Base-by-base conservation (phyloP, 148 eudicot genomes). In the Cornus suecica region DNA sequence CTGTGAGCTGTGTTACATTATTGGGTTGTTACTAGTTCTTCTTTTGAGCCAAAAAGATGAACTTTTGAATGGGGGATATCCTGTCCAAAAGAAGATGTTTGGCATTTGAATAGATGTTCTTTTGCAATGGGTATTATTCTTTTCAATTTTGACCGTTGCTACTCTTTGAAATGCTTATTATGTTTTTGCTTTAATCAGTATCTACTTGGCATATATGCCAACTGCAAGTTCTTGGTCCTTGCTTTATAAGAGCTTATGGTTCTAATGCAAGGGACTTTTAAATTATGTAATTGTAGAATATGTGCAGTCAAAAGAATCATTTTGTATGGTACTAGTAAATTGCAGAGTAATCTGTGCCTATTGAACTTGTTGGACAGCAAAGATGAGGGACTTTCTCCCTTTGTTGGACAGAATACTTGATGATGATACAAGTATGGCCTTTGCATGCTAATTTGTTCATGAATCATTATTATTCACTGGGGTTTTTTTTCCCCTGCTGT, bases 291-390 rank as follows among this genome's bases (percentile, higher is more conserved):
- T 48, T 23, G 48, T 24, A 32, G 75, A 72, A 72, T 32, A 72
- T 72, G 31, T 72, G 2, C 30, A 23, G 75, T 72, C 75, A 72
- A 56, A 60, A 60, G 75, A 72, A 58, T 72, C 22, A 2, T 16
- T 5, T 10, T 71, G 65, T 56, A n/a, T 48, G 54, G 54, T 31
- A 26, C 20, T 72, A 60, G 51, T n/a, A 72, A 72, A 18, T 58
- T 58, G 26, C 10, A 69, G 15, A 48, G 54, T 37, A 16, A 48
- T 48, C 54, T 48, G 2, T 48, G 20, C 54, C 54, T 37, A 1
- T 48, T 48, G 54, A 3, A 11, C 18, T 48, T 16, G 20, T 2
- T 16, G 54, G 54, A 37, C 42, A 37, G 8, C 42, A 37, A 37
- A 37, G 4, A 37, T 37, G 42, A 6, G 5, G 37, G 37, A 32